Evolutionary conservation across 306 rosid species (phyloP).

Genomic region (Canavalia ensiformis): DNA sequence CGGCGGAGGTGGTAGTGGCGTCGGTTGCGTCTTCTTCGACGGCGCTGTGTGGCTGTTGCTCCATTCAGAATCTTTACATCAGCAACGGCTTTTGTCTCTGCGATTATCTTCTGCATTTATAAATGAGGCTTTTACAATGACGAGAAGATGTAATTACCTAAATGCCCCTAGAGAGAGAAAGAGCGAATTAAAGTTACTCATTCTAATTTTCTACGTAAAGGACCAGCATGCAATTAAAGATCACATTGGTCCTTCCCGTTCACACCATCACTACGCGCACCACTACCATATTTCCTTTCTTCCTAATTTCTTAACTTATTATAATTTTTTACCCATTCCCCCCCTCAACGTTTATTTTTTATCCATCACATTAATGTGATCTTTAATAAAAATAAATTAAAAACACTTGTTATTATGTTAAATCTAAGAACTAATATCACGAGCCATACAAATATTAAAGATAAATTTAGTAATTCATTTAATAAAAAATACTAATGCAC

Average conservation of each 20-base stretch:
- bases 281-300: neutral
- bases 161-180: constrained; percentile 30
- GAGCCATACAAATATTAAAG: too few relatives aligned
- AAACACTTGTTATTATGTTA: too few relatives aligned
- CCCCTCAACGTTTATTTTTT: too few relatives aligned
- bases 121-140: neutral
- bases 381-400: too few relatives aligned
- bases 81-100: constrained; percentile 17
- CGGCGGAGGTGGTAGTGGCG: neutral
- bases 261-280: neutral
- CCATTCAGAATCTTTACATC: constrained; percentile 45
- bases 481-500: too few relatives aligned
- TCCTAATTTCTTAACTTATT: too few relatives aligned
- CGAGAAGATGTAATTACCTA: neutral
- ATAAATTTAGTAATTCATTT: too few relatives aligned
- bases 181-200: neutral
- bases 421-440: too few relatives aligned
- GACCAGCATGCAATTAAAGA: constrained; percentile 52
- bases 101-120: constrained; percentile 26
- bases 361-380: too few relatives aligned
- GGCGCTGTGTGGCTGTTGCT: constrained; percentile 55
- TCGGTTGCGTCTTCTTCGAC: constrained; percentile 48
- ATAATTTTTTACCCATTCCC: too few relatives aligned
- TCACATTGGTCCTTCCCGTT: constrained; percentile 31
- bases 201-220: constrained; percentile 53